A percentile compares a stretch with the other conserved stretches of the same genome.
Conservation (phyloP, 2,329 filamentous ascomycete species). For the Cercospora brassicicola region DNA sequence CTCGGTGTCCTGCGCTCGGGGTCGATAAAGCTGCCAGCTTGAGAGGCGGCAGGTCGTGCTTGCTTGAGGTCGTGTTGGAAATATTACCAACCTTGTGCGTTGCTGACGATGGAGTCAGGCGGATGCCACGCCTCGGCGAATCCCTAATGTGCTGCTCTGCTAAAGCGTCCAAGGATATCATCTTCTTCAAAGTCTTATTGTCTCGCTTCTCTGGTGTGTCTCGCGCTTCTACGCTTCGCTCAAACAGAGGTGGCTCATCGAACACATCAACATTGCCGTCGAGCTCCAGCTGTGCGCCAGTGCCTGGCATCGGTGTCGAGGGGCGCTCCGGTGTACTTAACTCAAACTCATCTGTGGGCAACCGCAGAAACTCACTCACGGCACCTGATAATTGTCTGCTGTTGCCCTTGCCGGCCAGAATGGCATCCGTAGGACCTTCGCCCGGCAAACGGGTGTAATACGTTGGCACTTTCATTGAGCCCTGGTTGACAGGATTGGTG, state of each 20-base stretch:
- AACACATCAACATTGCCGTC: constrained; percentile 24
- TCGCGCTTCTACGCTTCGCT: constrained; percentile 31
- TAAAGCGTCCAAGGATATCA: constrained; percentile 34
- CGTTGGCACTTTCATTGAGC: constrained; percentile 12
- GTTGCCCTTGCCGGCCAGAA: background rate
- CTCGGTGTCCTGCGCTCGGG: constrained; percentile 16
- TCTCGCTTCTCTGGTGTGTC: constrained; percentile 21
- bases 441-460: constrained; percentile 19
- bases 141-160: constrained; percentile 21
- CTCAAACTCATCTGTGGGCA: constrained; percentile 20
- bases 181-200: constrained; percentile 26
- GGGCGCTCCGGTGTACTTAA: constrained; percentile 13
- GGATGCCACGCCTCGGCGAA: constrained; percentile 9
- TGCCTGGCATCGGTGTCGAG: constrained; percentile 29
- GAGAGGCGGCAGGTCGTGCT: constrained; percentile 18
- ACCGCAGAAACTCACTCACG: constrained; percentile 13
- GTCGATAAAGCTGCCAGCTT: constrained; percentile 16
- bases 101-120: constrained; percentile 1
- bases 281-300: constrained; percentile 23
- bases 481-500: constrained; percentile 15
- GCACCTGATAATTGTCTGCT: background rate
- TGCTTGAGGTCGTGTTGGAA: constrained; percentile 12
- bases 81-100: background rate
- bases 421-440: constrained; percentile 10
- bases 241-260: constrained; percentile 28